phyloP scores from a whole-genome alignment of 805 yeast genomes.

The Nakazawaea siamensis region DNA sequence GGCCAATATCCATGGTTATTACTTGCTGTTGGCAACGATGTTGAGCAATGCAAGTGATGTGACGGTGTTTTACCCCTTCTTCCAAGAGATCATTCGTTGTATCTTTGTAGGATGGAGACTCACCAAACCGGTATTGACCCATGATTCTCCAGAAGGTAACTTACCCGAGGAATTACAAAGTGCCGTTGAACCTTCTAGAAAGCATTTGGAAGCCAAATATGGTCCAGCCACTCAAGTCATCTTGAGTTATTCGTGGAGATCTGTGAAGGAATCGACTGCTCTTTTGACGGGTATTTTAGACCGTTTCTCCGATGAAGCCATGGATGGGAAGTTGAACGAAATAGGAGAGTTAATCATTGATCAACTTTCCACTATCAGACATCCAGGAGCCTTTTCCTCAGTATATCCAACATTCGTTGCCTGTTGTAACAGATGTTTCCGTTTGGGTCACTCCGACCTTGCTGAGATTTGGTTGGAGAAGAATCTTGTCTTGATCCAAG shows the following conservation, averaged over 20 bases:
- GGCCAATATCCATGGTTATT: constrained; percentile 61
- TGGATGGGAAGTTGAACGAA: constrained; percentile 19
- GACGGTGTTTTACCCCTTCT: neutral
- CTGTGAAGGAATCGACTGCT: constrained; percentile 65
- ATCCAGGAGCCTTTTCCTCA: constrained; percentile 88
- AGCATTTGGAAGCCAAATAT: constrained; percentile 20
- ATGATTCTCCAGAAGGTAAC: constrained; percentile 67
- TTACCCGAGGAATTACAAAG: constrained; percentile 38
- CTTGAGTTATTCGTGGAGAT: constrained; percentile 73
- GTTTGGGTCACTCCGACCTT: constrained; percentile 23
- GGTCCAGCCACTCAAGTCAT: constrained; percentile 37
- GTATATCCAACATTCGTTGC: constrained; percentile 74
- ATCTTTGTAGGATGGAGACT: constrained; percentile 32
- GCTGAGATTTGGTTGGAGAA: constrained; percentile 53
- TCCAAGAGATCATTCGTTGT: neutral
- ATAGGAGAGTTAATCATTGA: constrained; percentile 50
- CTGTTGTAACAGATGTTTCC: constrained; percentile 50
- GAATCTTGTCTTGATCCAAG: constrained; percentile 44
- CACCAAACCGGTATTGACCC: constrained; percentile 42
- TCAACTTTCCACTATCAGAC: constrained; percentile 70
- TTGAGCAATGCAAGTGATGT: constrained; percentile 12
- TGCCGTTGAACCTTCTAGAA: constrained; percentile 23
- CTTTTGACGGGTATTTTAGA: constrained; percentile 40
- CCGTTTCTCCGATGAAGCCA: constrained; percentile 16
- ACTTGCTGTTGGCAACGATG: constrained; percentile 47